Evolutionary conservation across 805 yeast species (phyloP).

Genomic region (Jamesozyma jinghongensis): DNA sequence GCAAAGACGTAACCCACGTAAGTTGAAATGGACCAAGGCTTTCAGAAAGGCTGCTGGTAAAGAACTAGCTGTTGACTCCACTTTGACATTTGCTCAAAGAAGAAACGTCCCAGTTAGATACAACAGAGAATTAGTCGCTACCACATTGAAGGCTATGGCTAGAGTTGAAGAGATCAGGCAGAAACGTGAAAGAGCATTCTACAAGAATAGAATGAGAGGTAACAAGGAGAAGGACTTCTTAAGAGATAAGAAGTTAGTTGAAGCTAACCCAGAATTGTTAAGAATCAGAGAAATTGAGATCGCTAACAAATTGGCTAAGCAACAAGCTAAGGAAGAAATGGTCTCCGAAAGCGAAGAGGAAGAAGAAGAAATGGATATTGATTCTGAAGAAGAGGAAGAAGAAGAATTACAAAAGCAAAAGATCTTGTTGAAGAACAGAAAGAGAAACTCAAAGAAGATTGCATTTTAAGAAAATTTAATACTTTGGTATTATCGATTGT

Average conservation of each 20-base stretch:
- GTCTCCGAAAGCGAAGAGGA: conserved; percentile 37
- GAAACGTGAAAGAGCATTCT: conserved; percentile 96
- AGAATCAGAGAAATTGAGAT: conserved; percentile 90
- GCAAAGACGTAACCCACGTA: conserved; percentile 97
- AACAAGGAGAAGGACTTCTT: conserved; percentile 81
- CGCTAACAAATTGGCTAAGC: conserved; percentile 63
- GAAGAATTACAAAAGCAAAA: conserved; percentile 45
- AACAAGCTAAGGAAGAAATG: conserved; percentile 47
- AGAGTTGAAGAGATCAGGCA: conserved; percentile 93
- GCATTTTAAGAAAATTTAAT: conserved; percentile 19
- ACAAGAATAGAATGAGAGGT: conserved; percentile 98
- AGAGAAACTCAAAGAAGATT: conserved; percentile 37
- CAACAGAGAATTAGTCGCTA: conserved; percentile 90
- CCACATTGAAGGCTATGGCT: conserved; percentile 90
- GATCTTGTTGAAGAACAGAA: conserved; percentile 50
- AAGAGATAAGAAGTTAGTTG: conserved; percentile 82
- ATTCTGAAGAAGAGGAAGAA: conserved; percentile 41
- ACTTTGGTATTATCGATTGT: not conserved
- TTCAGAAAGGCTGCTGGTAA: conserved; percentile 99
- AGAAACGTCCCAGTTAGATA: conserved; percentile 97
- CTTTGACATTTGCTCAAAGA: conserved; percentile 92
- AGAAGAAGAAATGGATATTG: conserved; percentile 40
- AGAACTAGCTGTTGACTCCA: conserved; percentile 94
- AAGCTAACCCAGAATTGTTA: conserved; percentile 77
- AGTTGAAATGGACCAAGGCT: conserved; percentile 97